Evolutionary conservation across 75 land plant species (phyloP).

Genomic region (Azolla pinnata): DNA sequence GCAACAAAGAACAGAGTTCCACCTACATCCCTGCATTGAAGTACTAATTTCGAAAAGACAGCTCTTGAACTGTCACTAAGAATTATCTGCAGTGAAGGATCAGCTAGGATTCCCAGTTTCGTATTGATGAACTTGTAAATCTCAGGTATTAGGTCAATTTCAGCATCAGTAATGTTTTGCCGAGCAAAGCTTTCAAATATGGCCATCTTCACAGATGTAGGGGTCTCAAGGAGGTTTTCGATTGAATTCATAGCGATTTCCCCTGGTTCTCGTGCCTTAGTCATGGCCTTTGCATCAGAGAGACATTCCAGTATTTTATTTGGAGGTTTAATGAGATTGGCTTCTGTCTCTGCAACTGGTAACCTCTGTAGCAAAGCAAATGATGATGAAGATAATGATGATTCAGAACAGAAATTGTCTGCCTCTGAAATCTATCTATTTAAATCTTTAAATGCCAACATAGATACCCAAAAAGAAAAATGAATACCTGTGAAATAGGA

Average conservation of each 20-base stretch:
- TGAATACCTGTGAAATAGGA: slow-evolving; percentile 52
- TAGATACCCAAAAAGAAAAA: not conserved
- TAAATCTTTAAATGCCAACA: not conserved
- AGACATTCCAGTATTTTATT: slow-evolving; percentile 12
- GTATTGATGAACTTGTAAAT: slow-evolving; percentile 44
- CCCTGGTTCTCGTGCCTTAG: slow-evolving; percentile 21
- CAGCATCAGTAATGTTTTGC: slow-evolving; percentile 73
- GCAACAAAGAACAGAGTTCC: slow-evolving; percentile 83
- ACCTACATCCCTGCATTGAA: slow-evolving; percentile 65
- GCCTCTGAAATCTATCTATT: not conserved
- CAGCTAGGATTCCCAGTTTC: slow-evolving; percentile 41
- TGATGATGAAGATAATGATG: not conserved
- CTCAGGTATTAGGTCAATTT: slow-evolving; percentile 61
- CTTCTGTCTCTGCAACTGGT: slow-evolving; percentile 13
- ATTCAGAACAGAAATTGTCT: no score
- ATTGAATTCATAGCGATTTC: slow-evolving; percentile 69
- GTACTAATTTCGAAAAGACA: slow-evolving; percentile 75
- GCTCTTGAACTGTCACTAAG: slow-evolving; percentile 60
- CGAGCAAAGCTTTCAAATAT: slow-evolving; percentile 93
- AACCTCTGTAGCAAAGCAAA: slow-evolving; percentile 16
- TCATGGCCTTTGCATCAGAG: slow-evolving; percentile 47
- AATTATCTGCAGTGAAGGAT: slow-evolving; percentile 40
- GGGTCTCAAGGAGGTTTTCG: slow-evolving; percentile 61
- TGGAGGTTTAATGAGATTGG: slow-evolving; percentile 18
- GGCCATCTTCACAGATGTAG: slow-evolving; percentile 61